A percentile compares a stretch with the other conserved stretches of the same genome.
Evolutionary conservation across 192 early-diverging fungal genomes (phyloP).

Genomic region (Coemansia sp.): DNA sequence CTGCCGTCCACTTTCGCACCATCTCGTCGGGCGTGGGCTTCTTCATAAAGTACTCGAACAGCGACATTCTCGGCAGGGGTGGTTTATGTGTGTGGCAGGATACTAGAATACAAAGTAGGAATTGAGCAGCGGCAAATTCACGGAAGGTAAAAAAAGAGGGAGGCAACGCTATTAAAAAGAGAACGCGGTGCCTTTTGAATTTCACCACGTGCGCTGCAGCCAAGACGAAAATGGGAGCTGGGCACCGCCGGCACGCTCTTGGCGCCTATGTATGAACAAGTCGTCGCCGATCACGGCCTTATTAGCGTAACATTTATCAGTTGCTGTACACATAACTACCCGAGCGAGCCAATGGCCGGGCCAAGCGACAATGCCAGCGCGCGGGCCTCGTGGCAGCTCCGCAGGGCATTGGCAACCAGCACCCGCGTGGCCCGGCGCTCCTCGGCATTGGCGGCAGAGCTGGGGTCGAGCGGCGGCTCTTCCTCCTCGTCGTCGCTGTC

Average conservation of each 20-base stretch:
- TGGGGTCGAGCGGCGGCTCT: background rate
- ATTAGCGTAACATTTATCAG: no score
- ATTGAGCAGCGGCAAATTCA: background rate
- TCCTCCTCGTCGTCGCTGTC: conserved; percentile 7
- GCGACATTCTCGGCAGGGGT: no score
- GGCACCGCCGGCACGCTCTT: background rate
- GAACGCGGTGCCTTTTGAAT: background rate
- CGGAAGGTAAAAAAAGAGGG: background rate
- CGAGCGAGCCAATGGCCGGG: background rate
- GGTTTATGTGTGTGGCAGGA: no score
- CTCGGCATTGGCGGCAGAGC: conserved; percentile 1
- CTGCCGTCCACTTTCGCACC: conserved; percentile 88
- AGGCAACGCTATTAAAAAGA: background rate
- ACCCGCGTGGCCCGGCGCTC: conserved; percentile 35
- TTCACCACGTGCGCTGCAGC: conserved; percentile 1
- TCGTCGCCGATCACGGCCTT: no score
- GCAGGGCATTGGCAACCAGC: conserved; percentile 34
- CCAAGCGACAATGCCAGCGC: conserved; percentile 3
- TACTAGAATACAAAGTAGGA: no score
- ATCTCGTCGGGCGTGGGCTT: conserved; percentile 50
- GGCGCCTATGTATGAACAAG: no score
- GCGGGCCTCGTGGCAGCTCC: conserved; percentile 42
- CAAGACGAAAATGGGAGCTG: background rate
- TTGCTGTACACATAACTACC: no score
- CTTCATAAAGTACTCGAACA: conserved; percentile 28